phyloP scores from a whole-genome alignment of 1,284 basidiomycete species.

The Tilletia caries region DNA sequence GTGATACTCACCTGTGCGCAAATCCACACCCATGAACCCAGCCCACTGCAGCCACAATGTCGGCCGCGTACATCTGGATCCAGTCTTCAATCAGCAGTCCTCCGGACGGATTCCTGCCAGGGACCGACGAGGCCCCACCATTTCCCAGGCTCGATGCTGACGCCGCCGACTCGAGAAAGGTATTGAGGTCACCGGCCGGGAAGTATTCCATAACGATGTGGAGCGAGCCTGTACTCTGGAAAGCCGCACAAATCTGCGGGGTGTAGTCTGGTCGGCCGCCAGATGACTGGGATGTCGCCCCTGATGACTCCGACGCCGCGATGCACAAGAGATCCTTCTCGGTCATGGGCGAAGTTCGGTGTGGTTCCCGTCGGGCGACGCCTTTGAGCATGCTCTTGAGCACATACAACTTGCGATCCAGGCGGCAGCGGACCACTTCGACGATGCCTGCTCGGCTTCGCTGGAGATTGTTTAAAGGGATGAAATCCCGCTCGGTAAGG shows the following conservation, averaged over 20 bases:
- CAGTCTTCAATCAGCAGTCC: conserved; percentile 44
- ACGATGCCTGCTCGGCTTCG: conserved; percentile 41
- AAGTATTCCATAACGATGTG: conserved; percentile 52
- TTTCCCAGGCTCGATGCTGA: conserved; percentile 14
- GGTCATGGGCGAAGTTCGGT: conserved; percentile 6
- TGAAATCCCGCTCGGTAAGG: conserved; percentile 38
- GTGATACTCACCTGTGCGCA: conserved; percentile 31
- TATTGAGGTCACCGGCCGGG: conserved; percentile 49
- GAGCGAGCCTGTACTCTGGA: conserved; percentile 44
- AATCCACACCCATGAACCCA: conserved; percentile 47
- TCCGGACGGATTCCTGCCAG: conserved; percentile 32
- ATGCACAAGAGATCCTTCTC: conserved; percentile 6
- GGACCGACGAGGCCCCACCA: conserved; percentile 30
- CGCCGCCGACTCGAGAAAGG: conserved; percentile 40
- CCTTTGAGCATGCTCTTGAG: conserved; percentile 50
- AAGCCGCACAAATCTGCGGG: conserved; percentile 44
- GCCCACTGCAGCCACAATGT: conserved; percentile 48
- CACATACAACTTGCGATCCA: conserved; percentile 48
- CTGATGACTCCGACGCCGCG: not conserved
- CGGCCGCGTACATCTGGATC: conserved; percentile 40
- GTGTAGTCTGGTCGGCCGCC: conserved; percentile 20
- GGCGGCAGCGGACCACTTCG: conserved; percentile 46
- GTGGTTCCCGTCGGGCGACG: conserved; percentile 35
- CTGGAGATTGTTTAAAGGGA: conserved; percentile 39
- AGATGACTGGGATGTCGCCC: not conserved